Percentiles rank a stretch among this genome's conserved stretches.
Conservation (phyloP, 2,329 filamentous ascomycete species). For the Davidsoniella neocaledoniae region DNA sequence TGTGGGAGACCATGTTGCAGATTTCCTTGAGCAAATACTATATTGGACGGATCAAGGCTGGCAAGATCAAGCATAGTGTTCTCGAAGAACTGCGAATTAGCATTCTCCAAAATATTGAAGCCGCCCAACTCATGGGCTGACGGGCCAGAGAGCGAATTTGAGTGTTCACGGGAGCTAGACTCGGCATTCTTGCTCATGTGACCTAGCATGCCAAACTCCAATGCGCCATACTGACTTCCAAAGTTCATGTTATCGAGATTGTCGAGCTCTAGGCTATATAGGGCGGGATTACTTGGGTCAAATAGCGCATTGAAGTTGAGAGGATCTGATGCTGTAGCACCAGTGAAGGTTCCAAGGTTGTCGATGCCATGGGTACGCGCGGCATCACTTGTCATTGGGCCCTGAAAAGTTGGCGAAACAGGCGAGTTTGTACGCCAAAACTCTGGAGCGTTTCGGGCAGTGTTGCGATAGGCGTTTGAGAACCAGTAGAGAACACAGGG, state of each 20-base stretch:
- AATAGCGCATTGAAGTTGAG: conserved; percentile 50
- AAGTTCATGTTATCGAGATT: conserved; percentile 58
- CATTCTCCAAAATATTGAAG: too few species aligned
- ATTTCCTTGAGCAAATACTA: conserved; percentile 37
- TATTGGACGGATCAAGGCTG: conserved; percentile 31
- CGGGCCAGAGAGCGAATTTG: conserved; percentile 40
- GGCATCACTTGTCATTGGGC: conserved; percentile 16
- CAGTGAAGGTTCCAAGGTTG: conserved; percentile 31
- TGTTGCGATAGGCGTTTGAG: conserved; percentile 26
- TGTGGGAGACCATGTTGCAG: conserved; percentile 46
- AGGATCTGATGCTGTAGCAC: conserved; percentile 28
- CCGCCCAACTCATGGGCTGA: neutral
- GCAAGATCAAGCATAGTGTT: conserved; percentile 36
- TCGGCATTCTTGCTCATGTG: conserved; percentile 51
- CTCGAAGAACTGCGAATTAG: conserved; percentile 23
- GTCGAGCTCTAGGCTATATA: conserved; percentile 93
- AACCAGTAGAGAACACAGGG: conserved; percentile 31
- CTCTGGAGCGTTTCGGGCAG: conserved; percentile 29
- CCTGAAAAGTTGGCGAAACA: conserved; percentile 55
- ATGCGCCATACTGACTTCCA: conserved; percentile 84
- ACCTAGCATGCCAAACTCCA: conserved; percentile 90
- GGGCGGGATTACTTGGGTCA: conserved; percentile 75
- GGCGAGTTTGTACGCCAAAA: conserved; percentile 54
- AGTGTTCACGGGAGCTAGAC: conserved; percentile 12
- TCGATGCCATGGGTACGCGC: conserved; percentile 29